Base-by-base conservation (phyloP, 352 stramenopile species). In the Globisporangium radiosum region DNA sequence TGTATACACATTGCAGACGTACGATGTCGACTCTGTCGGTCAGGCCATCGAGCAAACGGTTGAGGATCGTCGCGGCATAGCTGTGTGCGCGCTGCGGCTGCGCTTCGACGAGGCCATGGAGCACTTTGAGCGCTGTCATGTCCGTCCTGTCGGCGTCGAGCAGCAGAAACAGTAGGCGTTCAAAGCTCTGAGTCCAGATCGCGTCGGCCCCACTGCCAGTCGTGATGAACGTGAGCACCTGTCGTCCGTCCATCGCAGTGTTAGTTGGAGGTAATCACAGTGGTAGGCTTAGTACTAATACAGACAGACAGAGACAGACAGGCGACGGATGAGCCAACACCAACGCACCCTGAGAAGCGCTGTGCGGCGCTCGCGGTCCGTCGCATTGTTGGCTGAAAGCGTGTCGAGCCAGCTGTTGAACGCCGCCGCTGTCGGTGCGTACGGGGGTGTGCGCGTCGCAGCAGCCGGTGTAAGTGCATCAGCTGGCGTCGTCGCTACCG, bases 51-150 rank as follows among this genome's bases (percentile, higher is more conserved):
- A 88, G 62, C 14, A 92, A 67, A 3, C 77, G 75, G 37, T 80
- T 56, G 15, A 88, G 58, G 58, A 91, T 77, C n/a, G 76, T 63
- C 40, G 86, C 70, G 39, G 83, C 72, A 62, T 80, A 87, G 54
- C 73, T 69, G 55, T 87, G 64, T 0, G 70, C 66, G 7, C 74
- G 79, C 40, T 60, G 57, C 11, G 67, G 59, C 38, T 86, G 77
- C 15, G 60, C 56, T 44, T 70, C 54, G 6, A 91, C 65, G 15
- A 91, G 58, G 11, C 60, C 62, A 44, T 79, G 67, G 0, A 91
- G 51, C 47, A 88, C 71, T 17, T 81, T 82, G n/a, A 90, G 62
- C 0, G 77, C 76, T 15, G 71, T 71, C 10, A 74, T 61, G 38
- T 85, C 72, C 1, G 72, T 72, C 13, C 85, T 74, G 7, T 66